A percentile compares a stretch with the other conserved stretches of the same genome.
Evolutionary conservation across 202 grass and related monocot species (phyloP).

Genomic region (Bolboschoenoplectus hybrid): DNA sequence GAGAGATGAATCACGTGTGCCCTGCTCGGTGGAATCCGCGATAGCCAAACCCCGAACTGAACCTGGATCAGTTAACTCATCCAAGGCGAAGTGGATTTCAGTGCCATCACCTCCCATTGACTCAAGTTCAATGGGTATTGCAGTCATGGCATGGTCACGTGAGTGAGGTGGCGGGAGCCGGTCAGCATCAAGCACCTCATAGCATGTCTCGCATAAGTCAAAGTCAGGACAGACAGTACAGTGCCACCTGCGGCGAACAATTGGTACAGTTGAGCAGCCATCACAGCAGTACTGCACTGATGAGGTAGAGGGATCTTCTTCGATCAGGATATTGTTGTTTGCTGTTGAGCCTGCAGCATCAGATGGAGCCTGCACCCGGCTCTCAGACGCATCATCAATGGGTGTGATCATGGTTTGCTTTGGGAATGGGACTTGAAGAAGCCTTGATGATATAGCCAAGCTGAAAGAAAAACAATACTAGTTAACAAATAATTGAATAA

Average conservation of each 20-base stretch:
- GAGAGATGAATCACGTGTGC: conserved; percentile 18
- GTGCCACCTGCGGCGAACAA: conserved; percentile 94
- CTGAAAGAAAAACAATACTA: conserved; percentile 55
- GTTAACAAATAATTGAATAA: neutral
- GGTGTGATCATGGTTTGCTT: conserved; percentile 93
- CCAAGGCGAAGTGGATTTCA: conserved; percentile 81
- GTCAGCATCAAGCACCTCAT: conserved; percentile 93
- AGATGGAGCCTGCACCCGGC: conserved; percentile 59
- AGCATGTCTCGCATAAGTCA: conserved; percentile 93
- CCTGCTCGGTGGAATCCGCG: conserved; percentile 22
- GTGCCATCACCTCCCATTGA: conserved; percentile 70
- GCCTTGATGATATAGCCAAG: conserved; percentile 96
- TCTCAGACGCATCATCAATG: conserved; percentile 77
- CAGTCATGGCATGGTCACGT: conserved; percentile 90
- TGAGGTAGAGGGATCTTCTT: conserved; percentile 86
- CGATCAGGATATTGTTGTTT: conserved; percentile 63
- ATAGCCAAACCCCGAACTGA: conserved; percentile 63
- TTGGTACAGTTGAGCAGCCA: conserved; percentile 97
- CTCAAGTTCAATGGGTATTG: conserved; percentile 94
- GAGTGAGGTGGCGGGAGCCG: conserved; percentile 78
- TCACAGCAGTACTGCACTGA: conserved; percentile 99
- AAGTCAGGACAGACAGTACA: conserved; percentile 96
- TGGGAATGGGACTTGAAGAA: conserved; percentile 98
- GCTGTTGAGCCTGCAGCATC: conserved; percentile 59
- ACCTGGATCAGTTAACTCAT: conserved; percentile 62